Evolutionary conservation across 371 early-diverging fungal species (phyloP).

Genomic region (Apophysomyces ossiformis): DNA sequence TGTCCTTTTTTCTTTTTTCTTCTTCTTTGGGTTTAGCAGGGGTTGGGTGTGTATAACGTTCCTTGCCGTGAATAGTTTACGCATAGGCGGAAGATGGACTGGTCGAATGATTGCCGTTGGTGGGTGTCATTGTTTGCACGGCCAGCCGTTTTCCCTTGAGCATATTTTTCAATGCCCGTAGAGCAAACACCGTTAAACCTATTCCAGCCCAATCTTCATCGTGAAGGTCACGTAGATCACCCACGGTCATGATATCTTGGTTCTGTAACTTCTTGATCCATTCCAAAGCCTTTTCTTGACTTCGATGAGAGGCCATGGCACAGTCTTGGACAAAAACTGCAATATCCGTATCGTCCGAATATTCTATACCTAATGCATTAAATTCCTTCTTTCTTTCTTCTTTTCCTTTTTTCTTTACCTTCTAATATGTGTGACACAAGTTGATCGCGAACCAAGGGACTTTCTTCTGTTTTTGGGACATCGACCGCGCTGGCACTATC

Average conservation of each 20-base stretch:
- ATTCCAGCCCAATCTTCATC: constrained; percentile 82
- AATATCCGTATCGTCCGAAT: constrained; percentile 66
- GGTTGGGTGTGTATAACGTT: background rate
- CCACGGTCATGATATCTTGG: constrained; percentile 86
- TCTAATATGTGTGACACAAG: constrained; percentile 49
- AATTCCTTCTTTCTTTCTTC: too few species aligned
- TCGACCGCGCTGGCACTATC: constrained; percentile 4
- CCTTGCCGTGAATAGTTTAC: background rate
- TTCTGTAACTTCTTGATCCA: constrained; percentile 73
- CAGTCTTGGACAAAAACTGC: constrained; percentile 76
- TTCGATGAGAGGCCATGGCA: constrained; percentile 69
- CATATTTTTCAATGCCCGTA: constrained; percentile 83
- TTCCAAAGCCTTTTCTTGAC: constrained; percentile 73
- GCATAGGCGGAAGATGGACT: constrained; percentile 9
- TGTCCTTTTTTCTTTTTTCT: too few species aligned
- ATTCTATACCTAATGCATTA: constrained; percentile 40
- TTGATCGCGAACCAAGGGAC: constrained; percentile 35
- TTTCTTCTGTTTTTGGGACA: constrained; percentile 4
- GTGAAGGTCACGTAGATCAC: constrained; percentile 76
- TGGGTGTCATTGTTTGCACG: constrained; percentile 21
- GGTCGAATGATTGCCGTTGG: constrained; percentile 2
- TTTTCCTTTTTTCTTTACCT: constrained; percentile 23
- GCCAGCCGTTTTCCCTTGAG: constrained; percentile 59
- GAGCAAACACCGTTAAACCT: constrained; percentile 88
- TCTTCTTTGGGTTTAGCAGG: too few species aligned